These are phyloP conservation scores for Castanospermum australe DNA, from an alignment of 306 rosid genomes.

Conservation along the genomic window DNA sequence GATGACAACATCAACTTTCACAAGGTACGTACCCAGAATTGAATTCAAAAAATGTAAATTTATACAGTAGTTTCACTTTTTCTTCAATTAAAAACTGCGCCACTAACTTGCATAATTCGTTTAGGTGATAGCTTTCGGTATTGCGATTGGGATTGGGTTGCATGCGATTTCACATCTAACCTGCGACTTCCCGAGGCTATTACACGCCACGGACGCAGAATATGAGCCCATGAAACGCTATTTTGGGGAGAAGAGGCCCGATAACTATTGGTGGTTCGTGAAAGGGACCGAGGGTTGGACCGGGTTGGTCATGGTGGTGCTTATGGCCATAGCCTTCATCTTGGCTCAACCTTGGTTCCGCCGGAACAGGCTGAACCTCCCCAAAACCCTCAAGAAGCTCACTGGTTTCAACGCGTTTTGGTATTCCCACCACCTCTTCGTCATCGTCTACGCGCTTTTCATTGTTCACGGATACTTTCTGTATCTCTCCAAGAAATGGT, in stretches of 20 bases:
- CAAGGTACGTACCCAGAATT: constrained; percentile 60
- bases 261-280: constrained; percentile 92
- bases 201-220: constrained; percentile 56
- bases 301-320: constrained; percentile 77
- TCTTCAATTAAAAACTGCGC: background rate
- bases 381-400: constrained; percentile 61
- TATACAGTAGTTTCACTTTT: background rate
- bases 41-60: background rate
- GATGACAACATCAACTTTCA: constrained; percentile 90
- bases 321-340: constrained; percentile 78
- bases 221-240: constrained; percentile 65
- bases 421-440: constrained; percentile 88
- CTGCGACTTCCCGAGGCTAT: constrained; percentile 75
- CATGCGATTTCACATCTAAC: constrained; percentile 76
- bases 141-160: constrained; percentile 62
- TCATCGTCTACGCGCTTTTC: constrained; percentile 75
- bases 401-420: constrained; percentile 93
- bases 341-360: constrained; percentile 93
- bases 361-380: constrained; percentile 59
- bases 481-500: constrained; percentile 77
- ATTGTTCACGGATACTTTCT: constrained; percentile 74
- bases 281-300: constrained; percentile 94
- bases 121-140: constrained; percentile 72
- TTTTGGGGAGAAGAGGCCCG: constrained; percentile 60
- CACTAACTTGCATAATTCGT: background rate